phyloP scores from a whole-genome alignment of 192 early-diverging fungal species.

The Backusella morwellensis region DNA sequence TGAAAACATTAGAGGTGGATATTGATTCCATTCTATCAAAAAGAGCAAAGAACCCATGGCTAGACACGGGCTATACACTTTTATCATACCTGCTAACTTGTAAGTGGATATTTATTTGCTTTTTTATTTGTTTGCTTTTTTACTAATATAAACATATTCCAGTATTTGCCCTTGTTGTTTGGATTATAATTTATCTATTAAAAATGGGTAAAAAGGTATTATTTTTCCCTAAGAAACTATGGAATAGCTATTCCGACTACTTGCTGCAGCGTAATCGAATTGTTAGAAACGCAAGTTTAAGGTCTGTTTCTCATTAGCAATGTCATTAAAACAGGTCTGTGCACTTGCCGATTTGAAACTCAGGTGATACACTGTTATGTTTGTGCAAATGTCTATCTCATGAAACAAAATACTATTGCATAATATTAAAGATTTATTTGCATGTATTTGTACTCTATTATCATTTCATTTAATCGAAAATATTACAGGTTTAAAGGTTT shows the following conservation, averaged over 20 bases:
- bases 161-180: conserved; percentile 26
- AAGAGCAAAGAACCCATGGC: conserved; percentile 36
- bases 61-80: conserved; percentile 29
- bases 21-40: conserved; percentile 34
- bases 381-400: not conserved
- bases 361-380: not conserved
- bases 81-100: conserved; percentile 32
- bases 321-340: not conserved
- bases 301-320: not conserved
- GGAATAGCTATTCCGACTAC: conserved; percentile 3
- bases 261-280: conserved; percentile 9
- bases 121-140: not conserved
- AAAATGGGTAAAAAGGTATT: conserved; percentile 15
- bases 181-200: conserved; percentile 20
- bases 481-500: not conserved
- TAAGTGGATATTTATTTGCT: conserved; percentile 4
- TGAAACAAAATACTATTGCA: conserved; percentile 5
- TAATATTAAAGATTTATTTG: not conserved
- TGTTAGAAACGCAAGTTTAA: conserved; percentile 6
- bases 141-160: not conserved
- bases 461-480: not conserved
- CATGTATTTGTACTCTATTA: not conserved
- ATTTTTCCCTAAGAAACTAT: conserved; percentile 9
- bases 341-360: not conserved
- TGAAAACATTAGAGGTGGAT: conserved; percentile 35